Evolutionary conservation across 75 land plant species (phyloP).

Genomic region (Cupressus sempervirens): DNA sequence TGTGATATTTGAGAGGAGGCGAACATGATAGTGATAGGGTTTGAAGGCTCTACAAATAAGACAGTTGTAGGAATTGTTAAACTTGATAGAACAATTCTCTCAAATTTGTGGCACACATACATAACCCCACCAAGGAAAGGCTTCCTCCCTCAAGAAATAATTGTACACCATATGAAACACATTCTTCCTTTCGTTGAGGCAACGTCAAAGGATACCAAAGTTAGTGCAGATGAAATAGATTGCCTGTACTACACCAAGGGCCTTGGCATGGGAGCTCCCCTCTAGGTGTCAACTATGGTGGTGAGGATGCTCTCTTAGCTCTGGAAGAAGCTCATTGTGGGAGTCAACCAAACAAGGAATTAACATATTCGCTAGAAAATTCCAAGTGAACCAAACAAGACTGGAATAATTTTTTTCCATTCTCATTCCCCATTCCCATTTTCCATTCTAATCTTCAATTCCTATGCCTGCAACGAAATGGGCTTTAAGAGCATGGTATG

Average conservation of each 20-base stretch:
- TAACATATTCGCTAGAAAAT: no score
- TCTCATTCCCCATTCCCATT: no score
- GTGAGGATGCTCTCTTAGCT: conserved; percentile 58
- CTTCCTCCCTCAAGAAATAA: conserved; percentile 93
- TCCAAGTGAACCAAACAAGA: no score
- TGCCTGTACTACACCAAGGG: conserved; percentile 93
- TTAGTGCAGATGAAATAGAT: conserved; percentile 55
- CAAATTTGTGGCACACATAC: conserved; percentile 95
- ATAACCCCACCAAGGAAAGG: conserved; percentile 98
- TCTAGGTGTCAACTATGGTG: conserved; percentile 69
- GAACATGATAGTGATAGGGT: conserved; percentile 64
- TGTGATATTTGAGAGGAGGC: not conserved
- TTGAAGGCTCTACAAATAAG: conserved; percentile 96
- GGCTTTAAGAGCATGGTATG: no score
- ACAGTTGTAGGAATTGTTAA: conserved; percentile 87
- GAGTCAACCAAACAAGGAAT: conserved; percentile 90
- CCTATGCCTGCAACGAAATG: no score
- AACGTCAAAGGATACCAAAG: conserved; percentile 36
- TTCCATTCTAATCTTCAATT: no score
- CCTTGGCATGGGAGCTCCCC: conserved; percentile 93
- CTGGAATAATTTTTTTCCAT: no score
- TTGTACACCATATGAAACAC: conserved; percentile 86
- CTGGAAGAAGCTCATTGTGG: conserved; percentile 86
- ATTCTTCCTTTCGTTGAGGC: conserved; percentile 62
- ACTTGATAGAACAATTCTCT: conserved; percentile 71